These are phyloP conservation scores for Neofusicoccum kwambonambiense DNA, from an alignment of 2,329 filamentous ascomycete species.

Conservation along the genomic window DNA sequence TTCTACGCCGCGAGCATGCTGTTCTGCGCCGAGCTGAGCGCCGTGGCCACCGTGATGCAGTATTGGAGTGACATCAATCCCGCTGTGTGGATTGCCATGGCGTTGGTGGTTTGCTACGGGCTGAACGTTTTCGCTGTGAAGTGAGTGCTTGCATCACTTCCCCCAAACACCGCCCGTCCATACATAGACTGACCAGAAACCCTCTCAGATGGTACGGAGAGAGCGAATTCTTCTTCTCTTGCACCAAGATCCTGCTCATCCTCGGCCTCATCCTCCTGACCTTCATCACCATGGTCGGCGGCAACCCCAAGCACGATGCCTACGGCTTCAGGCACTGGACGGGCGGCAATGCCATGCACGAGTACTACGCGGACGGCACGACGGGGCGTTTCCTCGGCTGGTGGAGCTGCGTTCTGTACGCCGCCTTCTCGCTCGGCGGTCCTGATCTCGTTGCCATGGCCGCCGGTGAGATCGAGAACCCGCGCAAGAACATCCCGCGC, in stretches of 20 bases:
- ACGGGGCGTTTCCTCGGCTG: slow-evolving; percentile 61
- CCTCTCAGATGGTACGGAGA: slow-evolving; percentile 54
- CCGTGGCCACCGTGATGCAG: slow-evolving; percentile 35
- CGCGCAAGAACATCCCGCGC: slow-evolving; percentile 57
- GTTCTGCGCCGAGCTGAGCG: slow-evolving; percentile 43
- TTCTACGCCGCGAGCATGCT: slow-evolving; percentile 10
- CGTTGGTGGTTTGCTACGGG: neutral
- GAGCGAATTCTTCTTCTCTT: slow-evolving; percentile 46
- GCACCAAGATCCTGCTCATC: slow-evolving; percentile 48
- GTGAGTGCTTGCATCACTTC: neutral
- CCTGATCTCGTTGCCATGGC: slow-evolving; percentile 52
- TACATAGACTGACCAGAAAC: slow-evolving; percentile 60
- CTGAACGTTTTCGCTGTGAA: slow-evolving; percentile 17
- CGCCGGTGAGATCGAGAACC: slow-evolving; percentile 47
- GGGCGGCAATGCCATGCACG: slow-evolving; percentile 52
- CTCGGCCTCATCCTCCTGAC: slow-evolving; percentile 47
- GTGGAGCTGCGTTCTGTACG: slow-evolving; percentile 52
- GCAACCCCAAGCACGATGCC: slow-evolving; percentile 42
- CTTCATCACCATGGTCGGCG: slow-evolving; percentile 48
- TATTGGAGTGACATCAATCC: slow-evolving; percentile 37
- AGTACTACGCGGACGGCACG: slow-evolving; percentile 55
- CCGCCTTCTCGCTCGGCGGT: slow-evolving; percentile 50
- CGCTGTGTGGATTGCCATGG: slow-evolving; percentile 16
- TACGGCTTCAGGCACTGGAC: slow-evolving; percentile 49
- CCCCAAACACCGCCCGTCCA: neutral